Base-by-base conservation (phyloP, 805 yeast species). In the Tetrapisispora phaffii region DNA sequence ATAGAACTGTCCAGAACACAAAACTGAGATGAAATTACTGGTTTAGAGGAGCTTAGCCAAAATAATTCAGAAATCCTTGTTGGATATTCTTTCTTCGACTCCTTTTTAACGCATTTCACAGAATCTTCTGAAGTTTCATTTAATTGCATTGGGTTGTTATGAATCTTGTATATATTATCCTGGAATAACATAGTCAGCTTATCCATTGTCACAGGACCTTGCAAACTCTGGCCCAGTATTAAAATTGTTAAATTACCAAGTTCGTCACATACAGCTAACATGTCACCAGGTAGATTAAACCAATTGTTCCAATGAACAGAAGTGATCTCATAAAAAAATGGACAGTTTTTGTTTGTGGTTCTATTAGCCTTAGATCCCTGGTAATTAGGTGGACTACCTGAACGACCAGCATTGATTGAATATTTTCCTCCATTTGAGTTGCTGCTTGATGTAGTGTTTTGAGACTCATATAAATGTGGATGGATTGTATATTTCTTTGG, bases 181-280 rank as follows among this genome's bases (percentile, higher is more conserved):
- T 68, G 73, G 42, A 66, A 65, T 20, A 70, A 55, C 54, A 58
- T 53, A 7, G 66, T 58, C 21, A 62, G 34, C 35, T 59, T 61
- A 55, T 65, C 64, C 36, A 56, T 57, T 3, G 67, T 57, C 13
- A 59, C 52, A 13, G 61, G 53, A 22, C 62, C 67, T 34, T 56
- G 63, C 45, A 60, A 68, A 50, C 56, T 60, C 51, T 75, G 69
- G 3, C 83, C 82, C 0, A 79, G 68, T 0, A 73, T 74, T 20
- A 74, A 58, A 47, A 80, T 72, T 2, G 83, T 73, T 38, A 80
- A 63, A 46, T 80, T 77, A 2, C 96, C 96, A 32, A 70, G 58
- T 20, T 71, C 73, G 60, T 89, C 97, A 37, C 84, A 71, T 3
- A 84, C 76, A 2, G 94, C 94, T 40, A 93, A 70, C 56, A 89